Conservation (phyloP, 2,329 filamentous ascomycete species). For the Aspergillus nomiae region DNA sequence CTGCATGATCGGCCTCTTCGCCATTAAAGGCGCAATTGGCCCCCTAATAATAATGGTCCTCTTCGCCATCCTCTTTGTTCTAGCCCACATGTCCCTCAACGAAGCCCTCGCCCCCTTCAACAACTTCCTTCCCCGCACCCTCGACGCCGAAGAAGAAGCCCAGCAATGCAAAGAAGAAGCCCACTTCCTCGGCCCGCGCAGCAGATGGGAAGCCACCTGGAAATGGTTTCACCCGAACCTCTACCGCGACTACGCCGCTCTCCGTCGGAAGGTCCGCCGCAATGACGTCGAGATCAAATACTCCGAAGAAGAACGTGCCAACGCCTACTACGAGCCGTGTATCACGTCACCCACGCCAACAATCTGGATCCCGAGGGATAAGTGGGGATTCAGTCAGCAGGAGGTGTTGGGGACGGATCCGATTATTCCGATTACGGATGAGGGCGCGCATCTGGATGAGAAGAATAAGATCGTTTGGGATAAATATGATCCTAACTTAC, state of each 20-base stretch:
- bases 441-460: constrained; percentile 69
- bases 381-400: constrained; percentile 71
- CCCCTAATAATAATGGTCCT: constrained; percentile 75
- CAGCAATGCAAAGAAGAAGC: constrained; percentile 41
- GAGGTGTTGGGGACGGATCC: constrained; percentile 73
- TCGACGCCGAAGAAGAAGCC: constrained; percentile 58
- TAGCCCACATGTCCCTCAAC: constrained; percentile 67
- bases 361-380: constrained; percentile 80
- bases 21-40: constrained; percentile 62
- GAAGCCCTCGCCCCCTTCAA: constrained; percentile 47
- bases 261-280: constrained; percentile 69
- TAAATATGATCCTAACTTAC: constrained; percentile 57
- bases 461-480: constrained; percentile 68
- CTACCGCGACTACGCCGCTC: constrained; percentile 71
- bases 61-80: constrained; percentile 71
- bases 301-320: constrained; percentile 59
- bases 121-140: constrained; percentile 72
- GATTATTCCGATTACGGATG: constrained; percentile 77
- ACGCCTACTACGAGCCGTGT: constrained; percentile 74
- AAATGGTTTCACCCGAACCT: constrained; percentile 69
- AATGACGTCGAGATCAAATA: constrained; percentile 61
- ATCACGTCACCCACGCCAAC: constrained; percentile 64
- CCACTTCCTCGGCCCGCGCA: constrained; percentile 2
- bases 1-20: constrained; percentile 84
- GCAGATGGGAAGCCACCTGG: constrained; percentile 28